A percentile compares a stretch with the other conserved stretches of the same genome.
phyloP scores from a whole-genome alignment of 352 stramenopile species.

The Halophytophthora polymorphica region DNA sequence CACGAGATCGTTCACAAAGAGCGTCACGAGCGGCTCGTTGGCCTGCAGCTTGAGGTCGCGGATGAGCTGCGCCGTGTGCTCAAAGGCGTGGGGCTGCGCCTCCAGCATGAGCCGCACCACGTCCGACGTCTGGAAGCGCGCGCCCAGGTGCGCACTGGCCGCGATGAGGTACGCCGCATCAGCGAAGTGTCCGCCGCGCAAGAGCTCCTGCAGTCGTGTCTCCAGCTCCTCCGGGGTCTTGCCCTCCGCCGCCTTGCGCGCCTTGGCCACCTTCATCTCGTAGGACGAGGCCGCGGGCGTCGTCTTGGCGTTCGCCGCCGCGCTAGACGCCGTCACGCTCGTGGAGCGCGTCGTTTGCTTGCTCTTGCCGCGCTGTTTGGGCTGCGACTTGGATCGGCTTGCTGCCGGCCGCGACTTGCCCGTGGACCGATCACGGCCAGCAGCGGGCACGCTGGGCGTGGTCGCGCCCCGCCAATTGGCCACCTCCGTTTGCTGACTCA shows the following conservation, averaged over 20 bases:
- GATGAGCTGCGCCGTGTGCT: slow-evolving; percentile 70
- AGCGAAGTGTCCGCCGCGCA: slow-evolving; percentile 40
- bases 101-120: slow-evolving; percentile 79
- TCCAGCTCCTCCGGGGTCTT: slow-evolving; percentile 54
- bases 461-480: slow-evolving; percentile 33
- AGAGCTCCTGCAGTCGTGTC: slow-evolving; percentile 46
- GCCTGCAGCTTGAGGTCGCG: slow-evolving; percentile 64
- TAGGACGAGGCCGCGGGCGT: slow-evolving; percentile 9
- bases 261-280: slow-evolving; percentile 35
- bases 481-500: slow-evolving; percentile 29
- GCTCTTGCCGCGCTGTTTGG: slow-evolving; percentile 39
- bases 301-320: too few species aligned
- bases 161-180: slow-evolving; percentile 76
- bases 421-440: slow-evolving; percentile 6
- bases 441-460: slow-evolving; percentile 1
- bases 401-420: slow-evolving; percentile 14
- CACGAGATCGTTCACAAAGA: slow-evolving; percentile 81
- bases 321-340: slow-evolving; percentile 12
- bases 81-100: slow-evolving; percentile 34
- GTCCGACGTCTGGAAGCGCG: slow-evolving; percentile 78
- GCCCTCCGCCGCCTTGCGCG: slow-evolving; percentile 24
- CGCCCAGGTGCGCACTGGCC: slow-evolving; percentile 33
- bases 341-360: slow-evolving; percentile 14
- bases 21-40: slow-evolving; percentile 76
- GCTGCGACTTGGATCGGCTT: slow-evolving; percentile 42